Conservation (phyloP, 768 basidiomycete genomes). For the Termitomyces sp. region DNA sequence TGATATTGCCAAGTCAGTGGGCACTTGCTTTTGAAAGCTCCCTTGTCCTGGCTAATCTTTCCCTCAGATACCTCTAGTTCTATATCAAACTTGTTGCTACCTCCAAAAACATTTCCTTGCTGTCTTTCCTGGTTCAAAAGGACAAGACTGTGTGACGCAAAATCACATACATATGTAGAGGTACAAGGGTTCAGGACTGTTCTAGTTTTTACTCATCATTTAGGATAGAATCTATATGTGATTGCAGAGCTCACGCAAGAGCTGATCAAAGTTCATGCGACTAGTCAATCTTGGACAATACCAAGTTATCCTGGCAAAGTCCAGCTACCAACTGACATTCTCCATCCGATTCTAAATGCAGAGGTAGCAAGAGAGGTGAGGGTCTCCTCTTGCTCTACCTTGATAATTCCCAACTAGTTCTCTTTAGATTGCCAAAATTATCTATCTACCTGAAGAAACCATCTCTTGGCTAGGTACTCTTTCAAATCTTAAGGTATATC, state of each 20-base stretch:
- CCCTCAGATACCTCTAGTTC: constrained; percentile 76
- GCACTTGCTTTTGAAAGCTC: background rate
- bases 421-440: constrained; percentile 56
- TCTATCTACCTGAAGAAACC: constrained; percentile 62
- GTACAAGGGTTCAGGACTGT: constrained; percentile 30
- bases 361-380: constrained; percentile 62
- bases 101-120: constrained; percentile 77
- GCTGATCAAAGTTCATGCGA: constrained; percentile 68
- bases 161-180: constrained; percentile 63
- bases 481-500: constrained; percentile 30
- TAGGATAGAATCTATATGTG: constrained; percentile 73
- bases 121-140: constrained; percentile 78
- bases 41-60: background rate
- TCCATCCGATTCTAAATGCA: constrained; percentile 60
- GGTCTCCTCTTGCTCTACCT: background rate
- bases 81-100: constrained; percentile 76
- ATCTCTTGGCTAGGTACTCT: constrained; percentile 53
- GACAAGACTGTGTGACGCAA: constrained; percentile 82
- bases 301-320: constrained; percentile 78
- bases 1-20: constrained; percentile 74
- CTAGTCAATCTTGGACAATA: constrained; percentile 66
- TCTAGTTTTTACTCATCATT: background rate
- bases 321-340: constrained; percentile 76
- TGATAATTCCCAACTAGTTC: background rate
- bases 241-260: constrained; percentile 88